phyloP scores from a whole-genome alignment of 345 rosid species.

The Pugionium dolabratum region DNA sequence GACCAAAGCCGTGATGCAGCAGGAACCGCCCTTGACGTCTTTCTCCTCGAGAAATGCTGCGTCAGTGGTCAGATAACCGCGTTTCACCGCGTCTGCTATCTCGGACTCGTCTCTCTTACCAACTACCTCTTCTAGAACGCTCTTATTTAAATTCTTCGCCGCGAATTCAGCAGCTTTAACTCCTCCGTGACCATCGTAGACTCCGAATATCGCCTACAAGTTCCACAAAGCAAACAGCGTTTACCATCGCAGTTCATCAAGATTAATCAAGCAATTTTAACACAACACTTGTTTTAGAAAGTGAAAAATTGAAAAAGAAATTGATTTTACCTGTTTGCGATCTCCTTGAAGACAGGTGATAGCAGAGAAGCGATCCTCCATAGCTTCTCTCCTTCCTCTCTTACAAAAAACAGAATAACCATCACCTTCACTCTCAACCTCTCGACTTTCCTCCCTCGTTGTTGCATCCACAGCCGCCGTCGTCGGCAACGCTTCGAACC shows the following conservation, averaged over 20 bases:
- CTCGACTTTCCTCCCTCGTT: constrained; percentile 44
- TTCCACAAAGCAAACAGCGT: background rate
- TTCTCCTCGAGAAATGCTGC: constrained; percentile 57
- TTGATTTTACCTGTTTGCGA: constrained; percentile 57
- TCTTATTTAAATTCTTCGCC: constrained; percentile 64
- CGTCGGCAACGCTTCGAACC: constrained; percentile 39
- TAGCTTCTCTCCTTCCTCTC: constrained; percentile 82
- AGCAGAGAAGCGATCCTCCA: constrained; percentile 95
- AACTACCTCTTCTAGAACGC: constrained; percentile 52
- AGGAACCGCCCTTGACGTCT: constrained; percentile 69
- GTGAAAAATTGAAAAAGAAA: background rate
- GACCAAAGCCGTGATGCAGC: constrained; percentile 83
- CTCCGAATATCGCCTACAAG: constrained; percentile 70
- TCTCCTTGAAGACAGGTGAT: constrained; percentile 55
- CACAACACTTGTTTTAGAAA: too few species aligned
- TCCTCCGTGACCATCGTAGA: constrained; percentile 94
- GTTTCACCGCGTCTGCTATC: constrained; percentile 59
- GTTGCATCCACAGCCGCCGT: constrained; percentile 32
- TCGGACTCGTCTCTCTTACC: constrained; percentile 44
- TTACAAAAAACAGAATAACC: constrained; percentile 81
- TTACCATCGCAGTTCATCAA: constrained; percentile 21
- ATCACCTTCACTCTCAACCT: constrained; percentile 56
- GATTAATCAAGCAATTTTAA: too few species aligned
- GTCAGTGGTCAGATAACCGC: constrained; percentile 76
- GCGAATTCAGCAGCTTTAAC: constrained; percentile 81